These are phyloP conservation scores for Rhizopogon vulgaris DNA, from an alignment of 768 basidiomycete species.

Conservation along the genomic window DNA sequence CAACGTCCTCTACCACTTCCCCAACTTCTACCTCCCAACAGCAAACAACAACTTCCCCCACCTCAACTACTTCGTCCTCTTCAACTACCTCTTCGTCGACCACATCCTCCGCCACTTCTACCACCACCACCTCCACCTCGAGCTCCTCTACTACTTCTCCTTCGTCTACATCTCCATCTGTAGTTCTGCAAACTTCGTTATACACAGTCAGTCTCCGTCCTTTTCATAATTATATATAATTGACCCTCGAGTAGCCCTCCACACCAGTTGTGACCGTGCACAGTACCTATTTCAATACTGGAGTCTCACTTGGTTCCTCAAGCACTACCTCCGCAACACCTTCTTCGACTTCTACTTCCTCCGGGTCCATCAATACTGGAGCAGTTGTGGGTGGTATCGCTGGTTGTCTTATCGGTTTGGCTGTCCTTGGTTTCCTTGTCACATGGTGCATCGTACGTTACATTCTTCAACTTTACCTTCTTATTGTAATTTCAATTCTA, in stretches of 20 bases:
- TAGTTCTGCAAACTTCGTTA: neutral
- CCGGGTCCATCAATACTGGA: slow-evolving; percentile 27
- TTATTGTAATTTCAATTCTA: slow-evolving; percentile 15
- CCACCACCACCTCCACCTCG: neutral
- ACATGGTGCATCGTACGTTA: slow-evolving; percentile 42
- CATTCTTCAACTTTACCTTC: neutral
- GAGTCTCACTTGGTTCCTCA: neutral
- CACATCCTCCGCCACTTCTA: neutral
- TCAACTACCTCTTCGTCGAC: slow-evolving; percentile 1
- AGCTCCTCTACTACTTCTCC: slow-evolving; percentile 1
- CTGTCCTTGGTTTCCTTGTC: slow-evolving; percentile 32
- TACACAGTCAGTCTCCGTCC: neutral
- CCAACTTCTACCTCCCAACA: slow-evolving; percentile 5
- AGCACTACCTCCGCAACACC: slow-evolving; percentile 15
- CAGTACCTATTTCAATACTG: neutral
- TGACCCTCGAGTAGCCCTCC: neutral
- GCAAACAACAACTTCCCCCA: neutral
- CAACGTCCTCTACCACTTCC: slow-evolving; percentile 12
- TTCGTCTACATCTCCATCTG: neutral
- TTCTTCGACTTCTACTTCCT: slow-evolving; percentile 27
- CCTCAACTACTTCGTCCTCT: slow-evolving; percentile 6
- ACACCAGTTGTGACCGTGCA: neutral
- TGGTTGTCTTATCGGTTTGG: slow-evolving; percentile 40
- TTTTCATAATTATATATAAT: neutral
- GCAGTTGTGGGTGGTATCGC: slow-evolving; percentile 36